A percentile compares a stretch with the other conserved stretches of the same genome.
phyloP scores from a whole-genome alignment of 1,284 basidiomycete species.

The Inonotus obliquus region DNA sequence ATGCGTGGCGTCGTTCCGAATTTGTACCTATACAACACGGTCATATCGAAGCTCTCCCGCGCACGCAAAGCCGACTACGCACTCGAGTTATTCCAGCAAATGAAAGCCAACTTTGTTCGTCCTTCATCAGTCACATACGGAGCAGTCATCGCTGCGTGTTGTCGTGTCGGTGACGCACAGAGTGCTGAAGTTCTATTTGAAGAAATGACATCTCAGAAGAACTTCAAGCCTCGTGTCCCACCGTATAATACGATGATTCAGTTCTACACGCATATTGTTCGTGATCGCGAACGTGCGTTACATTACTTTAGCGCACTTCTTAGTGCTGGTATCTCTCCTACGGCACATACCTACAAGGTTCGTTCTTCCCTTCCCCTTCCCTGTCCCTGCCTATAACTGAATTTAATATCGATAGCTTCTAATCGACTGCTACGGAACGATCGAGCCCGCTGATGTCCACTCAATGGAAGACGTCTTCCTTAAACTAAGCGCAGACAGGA shows the following conservation, averaged over 20 bases:
- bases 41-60: slow-evolving; percentile 91
- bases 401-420: slow-evolving; percentile 53
- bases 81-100: slow-evolving; percentile 79
- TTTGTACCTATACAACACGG: slow-evolving; percentile 90
- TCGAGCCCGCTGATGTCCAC: slow-evolving; percentile 78
- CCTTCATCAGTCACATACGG: slow-evolving; percentile 94
- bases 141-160: slow-evolving; percentile 91
- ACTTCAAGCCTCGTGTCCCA: slow-evolving; percentile 87
- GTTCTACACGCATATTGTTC: slow-evolving; percentile 87
- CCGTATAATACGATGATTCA: slow-evolving; percentile 99
- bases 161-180: slow-evolving; percentile 84
- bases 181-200: slow-evolving; percentile 81
- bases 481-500: slow-evolving; percentile 46
- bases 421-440: slow-evolving; percentile 85
- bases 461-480: slow-evolving; percentile 76
- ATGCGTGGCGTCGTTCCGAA: slow-evolving; percentile 69
- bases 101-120: slow-evolving; percentile 63
- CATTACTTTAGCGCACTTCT: slow-evolving; percentile 75
- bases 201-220: slow-evolving; percentile 75
- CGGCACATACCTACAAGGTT: slow-evolving; percentile 90
- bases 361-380: slow-evolving; percentile 19
- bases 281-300: slow-evolving; percentile 74
- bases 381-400: slow-evolving; percentile 20
- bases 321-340: slow-evolving; percentile 62
- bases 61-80: slow-evolving; percentile 89